phyloP scores from a whole-genome alignment of 495 filamentous ascomycete species.

The Penicillium turbatum region DNA sequence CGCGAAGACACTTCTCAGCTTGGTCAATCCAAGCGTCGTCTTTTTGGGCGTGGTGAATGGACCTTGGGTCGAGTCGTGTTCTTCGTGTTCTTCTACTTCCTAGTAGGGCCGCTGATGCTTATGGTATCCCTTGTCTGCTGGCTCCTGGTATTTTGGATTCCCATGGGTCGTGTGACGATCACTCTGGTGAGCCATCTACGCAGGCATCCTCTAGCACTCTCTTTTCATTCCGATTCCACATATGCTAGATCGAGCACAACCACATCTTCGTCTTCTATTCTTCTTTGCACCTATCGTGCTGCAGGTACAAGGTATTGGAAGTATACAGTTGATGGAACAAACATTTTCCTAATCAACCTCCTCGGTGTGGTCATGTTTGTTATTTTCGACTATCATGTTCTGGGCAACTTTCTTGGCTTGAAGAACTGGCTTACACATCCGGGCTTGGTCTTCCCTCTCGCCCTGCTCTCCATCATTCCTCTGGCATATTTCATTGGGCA shows the following conservation, averaged over 20 bases:
- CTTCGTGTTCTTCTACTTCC: constrained; percentile 93
- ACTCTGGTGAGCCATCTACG: constrained; percentile 89
- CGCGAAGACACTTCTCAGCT: constrained; percentile 46
- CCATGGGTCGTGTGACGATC: constrained; percentile 93
- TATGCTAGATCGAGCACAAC: constrained; percentile 61
- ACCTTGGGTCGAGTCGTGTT: constrained; percentile 90
- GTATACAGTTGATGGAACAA: constrained; percentile 96
- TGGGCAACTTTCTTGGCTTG: constrained; percentile 62
- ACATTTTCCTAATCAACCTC: constrained; percentile 98
- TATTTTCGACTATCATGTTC: constrained; percentile 84
- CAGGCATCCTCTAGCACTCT: constrained; percentile 85
- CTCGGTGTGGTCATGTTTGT: constrained; percentile 85
- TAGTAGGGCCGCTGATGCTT: constrained; percentile 85
- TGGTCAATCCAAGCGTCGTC: constrained; percentile 69
- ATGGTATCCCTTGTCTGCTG: constrained; percentile 85
- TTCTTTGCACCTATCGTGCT: constrained; percentile 95
- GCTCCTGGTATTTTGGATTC: constrained; percentile 96
- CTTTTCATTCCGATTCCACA: constrained; percentile 81
- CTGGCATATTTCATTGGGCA: constrained; percentile 99
- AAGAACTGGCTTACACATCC: constrained; percentile 69
- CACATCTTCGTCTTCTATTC: constrained; percentile 73
- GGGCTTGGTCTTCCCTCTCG: constrained; percentile 78
- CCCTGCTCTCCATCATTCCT: constrained; percentile 88
- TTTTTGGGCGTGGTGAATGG: constrained; percentile 97
- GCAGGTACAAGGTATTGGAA: constrained; percentile 97